Evolutionary conservation across 2,329 filamentous ascomycete species (phyloP), one percentile per base, ranked within the genome.

Genomic region (Neofusicoccum cordaticola): DNA sequence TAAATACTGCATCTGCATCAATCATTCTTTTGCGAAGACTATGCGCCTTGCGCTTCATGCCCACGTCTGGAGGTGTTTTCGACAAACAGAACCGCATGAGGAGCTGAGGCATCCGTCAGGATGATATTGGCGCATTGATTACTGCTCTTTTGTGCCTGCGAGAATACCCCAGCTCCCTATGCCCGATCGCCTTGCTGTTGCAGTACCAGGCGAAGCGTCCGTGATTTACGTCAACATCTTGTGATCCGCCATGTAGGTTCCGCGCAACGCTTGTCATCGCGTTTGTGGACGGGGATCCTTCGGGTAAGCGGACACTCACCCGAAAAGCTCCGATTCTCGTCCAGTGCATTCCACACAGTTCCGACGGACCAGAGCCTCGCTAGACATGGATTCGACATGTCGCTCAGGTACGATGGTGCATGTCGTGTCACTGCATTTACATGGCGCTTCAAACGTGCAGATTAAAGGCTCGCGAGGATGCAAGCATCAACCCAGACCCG

Each of bases 321-420:
- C 56, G 56, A 48, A 60, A 60, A 60, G 41, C 41, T 27, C 56
- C 56, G 56, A 60, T 35, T 9, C 13, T 44, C 56, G n/a, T 60
- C 56, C 27, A 47, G 15, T 34, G 41, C 56, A 7, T 47, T 58
- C 56, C 42, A 60, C 13, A 1, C 27, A 27, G 34, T 60, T 60
- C 56, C 42, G 42, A 47, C 2, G 27, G 27, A 31, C 27, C 27
- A 31, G 27, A 31, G 27, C 5, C 27, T 31, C 41, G 15, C 13
- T 17, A 44, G 41, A 17, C n/a, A 44, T n/a, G 41, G 41, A 39
- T 39, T 39, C 27, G 11, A 39, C 4, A 15, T 12, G 37, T 3
- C 11, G 7, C 13, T 15, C 37, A 39, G 13, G 37, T 39, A 15
- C 37, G 8, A 15, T 9, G 9, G 37, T 9, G 37, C 13, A 39